These are phyloP conservation scores for Lophiostoma macrostomum DNA, from an alignment of 495 filamentous ascomycete genomes.

Conservation along the genomic window DNA sequence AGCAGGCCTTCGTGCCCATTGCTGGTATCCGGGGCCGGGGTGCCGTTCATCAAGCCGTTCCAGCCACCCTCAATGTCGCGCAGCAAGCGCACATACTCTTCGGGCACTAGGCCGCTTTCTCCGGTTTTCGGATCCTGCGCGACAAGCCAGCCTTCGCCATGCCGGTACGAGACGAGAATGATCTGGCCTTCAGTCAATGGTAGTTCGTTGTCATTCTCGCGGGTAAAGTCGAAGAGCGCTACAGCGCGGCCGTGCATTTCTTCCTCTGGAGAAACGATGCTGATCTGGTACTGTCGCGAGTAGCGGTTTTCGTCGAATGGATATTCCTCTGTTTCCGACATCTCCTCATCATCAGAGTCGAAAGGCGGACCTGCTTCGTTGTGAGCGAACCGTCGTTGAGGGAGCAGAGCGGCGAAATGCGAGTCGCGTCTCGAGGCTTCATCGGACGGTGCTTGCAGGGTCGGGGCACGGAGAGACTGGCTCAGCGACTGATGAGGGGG, in stretches of 20 bases:
- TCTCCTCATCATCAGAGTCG: constrained; percentile 37
- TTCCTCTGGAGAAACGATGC: constrained; percentile 91
- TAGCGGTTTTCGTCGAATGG: constrained; percentile 64
- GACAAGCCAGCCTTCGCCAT: constrained; percentile 95
- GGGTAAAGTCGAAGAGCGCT: constrained; percentile 88
- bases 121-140: constrained; percentile 93
- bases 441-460: constrained; percentile 40
- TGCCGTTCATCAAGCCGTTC: constrained; percentile 33
- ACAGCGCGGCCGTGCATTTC: constrained; percentile 98
- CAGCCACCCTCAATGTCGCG: constrained; percentile 80
- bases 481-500: constrained; percentile 46
- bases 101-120: constrained; percentile 84
- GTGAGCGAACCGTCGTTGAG: constrained; percentile 56
- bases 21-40: neutral
- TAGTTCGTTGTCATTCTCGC: constrained; percentile 95
- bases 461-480: constrained; percentile 49
- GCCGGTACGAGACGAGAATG: constrained; percentile 92
- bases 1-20: constrained; percentile 21
- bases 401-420: constrained; percentile 48
- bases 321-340: constrained; percentile 47
- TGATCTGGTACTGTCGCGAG: constrained; percentile 88
- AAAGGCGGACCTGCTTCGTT: constrained; percentile 39
- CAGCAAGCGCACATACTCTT: constrained; percentile 92
- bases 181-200: constrained; percentile 91
- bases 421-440: constrained; percentile 44